Evolutionary conservation across 169 alveolate species (phyloP), one percentile per base, ranked within the genome.

Genomic region (Cryptosporidium sp.): DNA sequence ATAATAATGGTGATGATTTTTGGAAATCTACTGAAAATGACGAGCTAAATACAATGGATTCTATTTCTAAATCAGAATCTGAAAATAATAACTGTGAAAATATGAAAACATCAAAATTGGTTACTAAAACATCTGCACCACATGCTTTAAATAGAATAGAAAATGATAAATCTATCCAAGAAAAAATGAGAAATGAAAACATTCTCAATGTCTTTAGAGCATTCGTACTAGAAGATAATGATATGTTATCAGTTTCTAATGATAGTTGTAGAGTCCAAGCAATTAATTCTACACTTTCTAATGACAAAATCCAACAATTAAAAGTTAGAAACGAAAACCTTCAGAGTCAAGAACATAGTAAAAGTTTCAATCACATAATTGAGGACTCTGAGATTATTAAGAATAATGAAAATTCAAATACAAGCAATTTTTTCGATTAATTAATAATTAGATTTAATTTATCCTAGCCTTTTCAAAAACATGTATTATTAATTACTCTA

Each of bases 201-300:
- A 62, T 80, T 60, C 37, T 80, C n/a, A 80, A 80, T 65, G 89
- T 80, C 0, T 62, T 80, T 51, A 80, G 89, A 48, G 89, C 89
- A 26, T 80, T 80, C 5, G 69, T 80, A 23, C 29, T 80, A 33
- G 75, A 80, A 16, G 89, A 80, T 16, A 39, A 75, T 42, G 75
- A 61, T 9, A 80, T 65, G 14, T 35, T 70, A 10, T 2, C 84
- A 8, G 39, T 2, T 29, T 23, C 23, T 8, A 67, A 44, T 23
- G 84, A 44, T 16, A 42, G 10, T 42, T 69, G 37, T 37, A 26
- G 62, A 48, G 29, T 21, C 5, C 51, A 14, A 21, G n/a, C 31
- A 35, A 69, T 45, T 10, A 5, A 67, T 7, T 12, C 72, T 18
- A 67, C 45, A 67, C 56, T 67, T 33, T 29, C 72, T 31, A 67